Base-by-base conservation (phyloP, 225 moss, liverwort and hornwort species). In the Anthoceros angustus region DNA sequence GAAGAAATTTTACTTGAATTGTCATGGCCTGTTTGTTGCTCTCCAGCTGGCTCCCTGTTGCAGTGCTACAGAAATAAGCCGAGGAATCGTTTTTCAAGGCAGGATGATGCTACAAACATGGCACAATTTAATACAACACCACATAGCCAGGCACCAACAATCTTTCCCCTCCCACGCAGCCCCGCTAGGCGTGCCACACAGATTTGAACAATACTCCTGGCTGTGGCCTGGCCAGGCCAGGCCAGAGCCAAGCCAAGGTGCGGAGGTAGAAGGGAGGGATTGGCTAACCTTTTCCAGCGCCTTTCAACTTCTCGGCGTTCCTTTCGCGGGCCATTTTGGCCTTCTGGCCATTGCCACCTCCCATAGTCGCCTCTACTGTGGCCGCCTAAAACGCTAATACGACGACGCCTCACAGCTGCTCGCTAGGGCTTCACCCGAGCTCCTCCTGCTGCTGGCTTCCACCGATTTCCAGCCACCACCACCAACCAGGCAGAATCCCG, bases 1-100 rank as follows among this genome's bases (percentile, higher is more conserved):
- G 23, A 55, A 4, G 14, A 55, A n/a, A 15, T 15, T 11, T 8
- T 23, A 55, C 55, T 55, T 55, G 98, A 67, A 98, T 92, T 60
- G 83, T 98, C 98, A 98, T 98, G 69, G 98, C 98, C 81, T 98
- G 92, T 72, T 98, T 98, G 71, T 98, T 98, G 62, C 86, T 77
- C 74, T 92, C 98, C 66, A 98, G 84, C 80, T 98, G 98, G 72
- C 98, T 98, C 40, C 92, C 55, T 41, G 55, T 48, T 12, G 46
- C 32, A 32, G 32, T 32, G 32, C 32, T 32, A 32, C 32, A 32
- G 32, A 32, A 32, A 32, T 32, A 48, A 18, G 23, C 7, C 55
- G 14, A 55, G 23, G 55, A 55, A 8, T 55, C 14, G 55, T 15
- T 18, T 55, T 23, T 18, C n/a, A 18, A 55, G 7, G 14, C 18